Percentiles rank a stretch among this genome's conserved stretches.
Conservation (phyloP, 192 early-diverging fungal genomes). For the Pilobolus umbonatus region DNA sequence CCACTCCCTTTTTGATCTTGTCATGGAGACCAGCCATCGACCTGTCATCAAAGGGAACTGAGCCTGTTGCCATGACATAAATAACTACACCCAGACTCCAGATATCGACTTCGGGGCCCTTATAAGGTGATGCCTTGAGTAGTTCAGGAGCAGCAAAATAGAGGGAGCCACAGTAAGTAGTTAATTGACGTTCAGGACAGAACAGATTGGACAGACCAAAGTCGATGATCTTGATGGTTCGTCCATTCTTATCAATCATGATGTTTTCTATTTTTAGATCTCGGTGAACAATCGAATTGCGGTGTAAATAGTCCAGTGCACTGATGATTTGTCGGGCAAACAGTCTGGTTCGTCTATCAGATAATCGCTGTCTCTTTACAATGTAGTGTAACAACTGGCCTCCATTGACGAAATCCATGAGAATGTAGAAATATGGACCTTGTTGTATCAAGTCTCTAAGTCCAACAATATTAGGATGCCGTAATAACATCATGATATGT, state of each 20-base stretch:
- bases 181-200: constrained; percentile 46
- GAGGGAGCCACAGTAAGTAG: constrained; percentile 62
- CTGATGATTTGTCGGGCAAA: constrained; percentile 78
- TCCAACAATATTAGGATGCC: constrained; percentile 81
- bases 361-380: constrained; percentile 69
- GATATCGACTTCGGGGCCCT: constrained; percentile 83
- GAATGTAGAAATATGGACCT: constrained; percentile 65
- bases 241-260: constrained; percentile 58
- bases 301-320: constrained; percentile 52
- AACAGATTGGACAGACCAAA: constrained; percentile 82
- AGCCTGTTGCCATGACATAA: constrained; percentile 81
- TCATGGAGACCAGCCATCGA: constrained; percentile 80
- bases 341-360: constrained; percentile 68
- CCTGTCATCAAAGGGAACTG: constrained; percentile 83
- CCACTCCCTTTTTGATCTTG: constrained; percentile 76
- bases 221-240: constrained; percentile 79
- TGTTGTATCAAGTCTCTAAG: constrained; percentile 65
- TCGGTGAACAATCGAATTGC: constrained; percentile 65
- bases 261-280: constrained; percentile 85
- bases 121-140: constrained; percentile 74
- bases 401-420: constrained; percentile 78
- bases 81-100: constrained; percentile 86
- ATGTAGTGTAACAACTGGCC: constrained; percentile 84
- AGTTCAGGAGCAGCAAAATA: constrained; percentile 87
- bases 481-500: constrained; percentile 69